Conservation (phyloP, 331 rosid species). For the Rosa hybrid region DNA sequence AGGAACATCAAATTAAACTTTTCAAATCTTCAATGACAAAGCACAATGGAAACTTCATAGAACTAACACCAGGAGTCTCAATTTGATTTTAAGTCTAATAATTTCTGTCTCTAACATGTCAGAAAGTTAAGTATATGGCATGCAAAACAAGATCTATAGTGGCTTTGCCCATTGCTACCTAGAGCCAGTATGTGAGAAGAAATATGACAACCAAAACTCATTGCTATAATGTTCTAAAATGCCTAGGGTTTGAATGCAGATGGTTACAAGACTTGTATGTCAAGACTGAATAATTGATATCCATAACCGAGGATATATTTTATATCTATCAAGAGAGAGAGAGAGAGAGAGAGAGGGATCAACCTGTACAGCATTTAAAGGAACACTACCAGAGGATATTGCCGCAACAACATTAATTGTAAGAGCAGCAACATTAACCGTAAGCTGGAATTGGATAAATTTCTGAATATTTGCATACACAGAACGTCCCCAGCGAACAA, state of each 20-base stretch:
- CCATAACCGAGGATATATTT: not conserved
- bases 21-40: not conserved
- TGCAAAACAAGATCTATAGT: not conserved
- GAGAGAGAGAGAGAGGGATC: slow-evolving; percentile 23
- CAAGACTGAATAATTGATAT: not conserved
- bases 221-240: not conserved
- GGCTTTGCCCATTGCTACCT: not conserved
- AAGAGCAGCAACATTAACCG: slow-evolving; percentile 98
- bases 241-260: not conserved
- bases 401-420: slow-evolving; percentile 95
- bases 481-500: slow-evolving; percentile 99
- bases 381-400: slow-evolving; percentile 76
- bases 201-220: not conserved
- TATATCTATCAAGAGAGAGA: not conserved
- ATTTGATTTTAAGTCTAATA: not conserved
- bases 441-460: slow-evolving; percentile 97
- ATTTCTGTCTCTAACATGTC: not conserved
- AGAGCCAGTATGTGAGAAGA: not conserved
- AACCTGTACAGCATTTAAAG: slow-evolving; percentile 95
- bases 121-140: not conserved
- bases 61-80: not conserved
- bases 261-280: not conserved
- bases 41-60: not conserved
- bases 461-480: slow-evolving; percentile 98
- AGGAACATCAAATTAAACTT: not conserved